Evolutionary conservation across 768 basidiomycete species (phyloP).

Genomic region (Trametes cinnabarina): DNA sequence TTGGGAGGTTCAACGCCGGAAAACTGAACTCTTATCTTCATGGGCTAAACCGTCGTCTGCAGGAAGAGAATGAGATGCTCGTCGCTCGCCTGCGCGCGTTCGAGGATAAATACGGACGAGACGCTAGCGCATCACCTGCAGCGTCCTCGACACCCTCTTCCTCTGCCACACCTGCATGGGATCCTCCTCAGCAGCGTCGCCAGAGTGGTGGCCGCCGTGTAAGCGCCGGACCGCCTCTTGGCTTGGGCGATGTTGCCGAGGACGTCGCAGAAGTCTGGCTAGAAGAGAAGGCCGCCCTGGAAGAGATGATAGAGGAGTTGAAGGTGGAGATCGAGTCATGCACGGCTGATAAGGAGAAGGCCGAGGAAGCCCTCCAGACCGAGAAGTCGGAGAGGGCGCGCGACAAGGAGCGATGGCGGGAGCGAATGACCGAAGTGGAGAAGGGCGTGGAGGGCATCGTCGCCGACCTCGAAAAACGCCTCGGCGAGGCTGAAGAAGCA

Average conservation of each 20-base stretch:
- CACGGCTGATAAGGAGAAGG: slow-evolving; percentile 37
- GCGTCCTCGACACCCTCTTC: slow-evolving; percentile 1
- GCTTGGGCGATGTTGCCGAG: slow-evolving; percentile 61
- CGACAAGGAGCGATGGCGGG: slow-evolving; percentile 71
- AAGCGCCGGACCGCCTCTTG: slow-evolving; percentile 49
- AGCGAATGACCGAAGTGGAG: slow-evolving; percentile 70
- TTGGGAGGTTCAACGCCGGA: slow-evolving; percentile 78
- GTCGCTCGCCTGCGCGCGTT: slow-evolving; percentile 50
- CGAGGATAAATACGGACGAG: slow-evolving; percentile 44
- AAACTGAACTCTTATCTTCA: slow-evolving; percentile 88
- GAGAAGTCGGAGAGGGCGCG: slow-evolving; percentile 58
- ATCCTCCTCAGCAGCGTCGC: slow-evolving; percentile 37
- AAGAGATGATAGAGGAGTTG: slow-evolving; percentile 33
- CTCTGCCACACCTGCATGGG: slow-evolving; percentile 15
- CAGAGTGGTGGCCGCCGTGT: slow-evolving; percentile 42
- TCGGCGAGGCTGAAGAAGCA: slow-evolving; percentile 50
- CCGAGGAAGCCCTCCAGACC: slow-evolving; percentile 43
- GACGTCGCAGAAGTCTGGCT: slow-evolving; percentile 66
- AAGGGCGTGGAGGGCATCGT: slow-evolving; percentile 66
- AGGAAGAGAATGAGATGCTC: slow-evolving; percentile 80
- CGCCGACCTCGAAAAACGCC: slow-evolving; percentile 57
- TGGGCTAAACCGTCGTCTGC: slow-evolving; percentile 75
- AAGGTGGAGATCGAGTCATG: slow-evolving; percentile 38
- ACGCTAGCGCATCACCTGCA: not conserved
- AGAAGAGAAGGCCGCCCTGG: slow-evolving; percentile 63